Percentiles rank a stretch among this genome's conserved stretches.
phyloP scores from a whole-genome alignment of 129 eudicot genomes.

The Logfia minima region DNA sequence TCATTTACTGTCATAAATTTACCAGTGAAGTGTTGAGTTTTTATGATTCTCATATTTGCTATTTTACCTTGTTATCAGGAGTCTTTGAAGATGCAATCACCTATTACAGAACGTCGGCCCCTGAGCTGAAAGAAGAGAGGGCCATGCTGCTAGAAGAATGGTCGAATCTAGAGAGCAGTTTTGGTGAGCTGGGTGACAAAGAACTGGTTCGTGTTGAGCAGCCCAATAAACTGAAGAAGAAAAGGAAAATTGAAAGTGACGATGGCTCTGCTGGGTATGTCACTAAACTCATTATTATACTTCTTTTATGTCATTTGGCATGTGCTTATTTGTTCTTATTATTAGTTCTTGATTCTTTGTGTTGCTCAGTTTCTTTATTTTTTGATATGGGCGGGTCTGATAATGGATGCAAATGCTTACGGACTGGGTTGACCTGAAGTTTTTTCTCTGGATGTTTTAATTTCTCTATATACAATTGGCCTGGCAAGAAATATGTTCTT shows the following conservation, averaged over 20 bases:
- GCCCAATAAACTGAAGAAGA: conserved; percentile 84
- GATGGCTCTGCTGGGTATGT: conserved; percentile 96
- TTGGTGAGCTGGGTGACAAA: conserved; percentile 75
- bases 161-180: conserved; percentile 65
- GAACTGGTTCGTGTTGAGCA: conserved; percentile 53
- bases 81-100: conserved; percentile 77
- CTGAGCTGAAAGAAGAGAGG: conserved; percentile 80
- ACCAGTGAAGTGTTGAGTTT: not conserved
- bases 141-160: conserved; percentile 89
- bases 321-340: not conserved
- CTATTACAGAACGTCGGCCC: conserved; percentile 68
- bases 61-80: conserved; percentile 41
- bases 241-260: conserved; percentile 60
- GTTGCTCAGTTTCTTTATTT: not conserved
- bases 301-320: not conserved
- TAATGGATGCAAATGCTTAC: not conserved
- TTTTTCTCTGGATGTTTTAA: not conserved
- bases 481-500: not conserved
- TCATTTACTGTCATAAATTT: not conserved
- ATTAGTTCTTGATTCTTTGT: not conserved
- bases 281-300: not conserved
- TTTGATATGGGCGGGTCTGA: not conserved
- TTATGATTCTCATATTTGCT: conserved; percentile 9
- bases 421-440: not conserved
- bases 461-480: not conserved